Base-by-base conservation (phyloP, 768 basidiomycete genomes). In the Tylopilus balloui region DNA sequence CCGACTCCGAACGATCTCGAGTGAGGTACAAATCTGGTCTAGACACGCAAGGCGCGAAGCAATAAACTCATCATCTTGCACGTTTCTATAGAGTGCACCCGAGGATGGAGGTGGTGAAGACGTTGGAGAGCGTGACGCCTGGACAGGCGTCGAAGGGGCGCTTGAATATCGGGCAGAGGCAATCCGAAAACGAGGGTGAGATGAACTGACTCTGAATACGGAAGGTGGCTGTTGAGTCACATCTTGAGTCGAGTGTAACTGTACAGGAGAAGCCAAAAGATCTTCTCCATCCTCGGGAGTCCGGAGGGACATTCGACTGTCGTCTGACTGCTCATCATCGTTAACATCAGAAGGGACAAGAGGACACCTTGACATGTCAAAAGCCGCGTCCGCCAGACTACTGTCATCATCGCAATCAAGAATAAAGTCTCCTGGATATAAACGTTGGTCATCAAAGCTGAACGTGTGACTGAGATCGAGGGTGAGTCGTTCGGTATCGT, bases 1-100 rank as follows among this genome's bases (percentile, higher is more conserved):
- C 62, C 78, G 75, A 8, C 69, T 61, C 15, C 73, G 71, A 20
- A 78, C 71, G 10, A 74, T 55, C 9, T 71, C 64, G 24, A 76
- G 62, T 11, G 77, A 70, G 12, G 71, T 66, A 12, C 65, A 67
- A 19, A 81, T 68, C 13, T 69, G 74, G 1, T 65, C 64, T 28
- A 78, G 61, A 12, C 54, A 46, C 13, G 45, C 52, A 19, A 57
- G 23, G 17, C 49, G 64, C 2, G 52, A 27, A 10, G 59, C 35
- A 43, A 61, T 42, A 32, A 50, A 32, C 12, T 62, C 65, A 1
- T 58, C 51, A 2, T 43, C 21, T 10, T 42, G 48, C 4, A 14
- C 6, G 27, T 54, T 49, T 38, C 37, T 52, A 17, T 17, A 23
- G 29, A 40, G n/a, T 27, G 12, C 23, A 10, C 42, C 42, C 2